These are phyloP conservation scores for Sporobolomyces roseus DNA, from an alignment of 768 basidiomycete genomes.

Conservation along the genomic window DNA sequence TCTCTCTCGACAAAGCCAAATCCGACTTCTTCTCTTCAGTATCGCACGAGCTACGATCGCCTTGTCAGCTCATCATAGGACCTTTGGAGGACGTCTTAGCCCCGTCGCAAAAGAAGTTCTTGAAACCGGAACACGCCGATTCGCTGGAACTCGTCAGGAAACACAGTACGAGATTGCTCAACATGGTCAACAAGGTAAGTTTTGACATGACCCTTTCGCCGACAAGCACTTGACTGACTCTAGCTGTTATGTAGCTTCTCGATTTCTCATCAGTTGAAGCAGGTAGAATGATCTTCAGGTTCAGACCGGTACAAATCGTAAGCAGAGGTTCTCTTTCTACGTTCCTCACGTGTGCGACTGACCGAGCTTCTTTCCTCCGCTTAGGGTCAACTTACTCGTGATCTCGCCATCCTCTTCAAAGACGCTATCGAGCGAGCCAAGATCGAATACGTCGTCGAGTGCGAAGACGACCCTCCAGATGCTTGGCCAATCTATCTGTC, in stretches of 20 bases:
- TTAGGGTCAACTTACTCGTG: conserved; percentile 25
- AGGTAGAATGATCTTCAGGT: conserved; percentile 26
- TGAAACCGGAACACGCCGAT: conserved; percentile 6
- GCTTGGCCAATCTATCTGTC: conserved; percentile 22
- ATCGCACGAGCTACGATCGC: conserved; percentile 37
- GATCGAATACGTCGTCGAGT: conserved; percentile 30
- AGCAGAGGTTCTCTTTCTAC: not conserved
- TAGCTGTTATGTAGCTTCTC: conserved; percentile 11
- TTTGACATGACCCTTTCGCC: not conserved
- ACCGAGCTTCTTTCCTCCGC: too few relatives aligned
- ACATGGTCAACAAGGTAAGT: conserved; percentile 39
- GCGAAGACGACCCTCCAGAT: conserved; percentile 33
- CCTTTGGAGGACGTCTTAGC: conserved; percentile 36
- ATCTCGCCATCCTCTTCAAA: conserved; percentile 35
- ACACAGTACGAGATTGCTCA: conserved; percentile 31
- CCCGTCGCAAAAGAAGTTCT: conserved; percentile 11
- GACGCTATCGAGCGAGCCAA: conserved; percentile 30
- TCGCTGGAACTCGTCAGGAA: conserved; percentile 29
- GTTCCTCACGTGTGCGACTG: too few relatives aligned
- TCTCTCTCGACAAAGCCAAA: conserved; percentile 39
- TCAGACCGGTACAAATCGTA: conserved; percentile 26
- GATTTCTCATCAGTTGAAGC: conserved; percentile 30
- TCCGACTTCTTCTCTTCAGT: conserved; percentile 30
- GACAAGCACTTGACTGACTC: not conserved
- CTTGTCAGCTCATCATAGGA: conserved; percentile 34